Conservation (phyloP, 768 basidiomycete species). For the Boletus fagicola region DNA sequence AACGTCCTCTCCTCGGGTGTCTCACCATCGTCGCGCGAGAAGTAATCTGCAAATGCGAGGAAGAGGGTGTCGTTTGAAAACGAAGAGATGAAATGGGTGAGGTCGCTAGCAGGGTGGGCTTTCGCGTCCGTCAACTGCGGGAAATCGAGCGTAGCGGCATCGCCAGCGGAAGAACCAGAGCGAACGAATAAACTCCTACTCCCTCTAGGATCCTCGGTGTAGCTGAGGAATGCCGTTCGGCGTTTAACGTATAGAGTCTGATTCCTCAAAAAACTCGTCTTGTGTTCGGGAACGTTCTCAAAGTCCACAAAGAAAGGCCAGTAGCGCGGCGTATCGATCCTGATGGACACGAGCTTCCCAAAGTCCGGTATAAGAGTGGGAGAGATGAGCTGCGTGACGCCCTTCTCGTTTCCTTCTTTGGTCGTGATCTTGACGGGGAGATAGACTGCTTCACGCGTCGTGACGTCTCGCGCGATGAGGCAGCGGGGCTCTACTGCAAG, state of each 20-base stretch:
- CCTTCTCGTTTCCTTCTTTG: constrained; percentile 58
- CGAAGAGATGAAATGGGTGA: constrained; percentile 82
- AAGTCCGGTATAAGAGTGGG: constrained; percentile 93
- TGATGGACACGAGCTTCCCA: constrained; percentile 74
- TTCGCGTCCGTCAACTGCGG: constrained; percentile 69
- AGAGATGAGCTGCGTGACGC: constrained; percentile 79
- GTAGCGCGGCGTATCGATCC: constrained; percentile 92
- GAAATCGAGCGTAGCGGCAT: constrained; percentile 83
- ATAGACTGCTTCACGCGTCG: constrained; percentile 87
- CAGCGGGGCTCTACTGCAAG: constrained; percentile 94
- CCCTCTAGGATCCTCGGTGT: constrained; percentile 91
- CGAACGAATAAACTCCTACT: constrained; percentile 89
- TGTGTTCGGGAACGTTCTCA: constrained; percentile 62
- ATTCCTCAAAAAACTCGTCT: constrained; percentile 62
- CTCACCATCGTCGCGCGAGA: constrained; percentile 61
- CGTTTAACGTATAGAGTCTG: constrained; percentile 93
- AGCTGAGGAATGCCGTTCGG: constrained; percentile 87
- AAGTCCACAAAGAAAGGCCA: constrained; percentile 91
- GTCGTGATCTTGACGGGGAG: constrained; percentile 87
- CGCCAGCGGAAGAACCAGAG: constrained; percentile 80
- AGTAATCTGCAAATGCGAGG: constrained; percentile 77
- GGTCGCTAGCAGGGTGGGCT: constrained; percentile 66
- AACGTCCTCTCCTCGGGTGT: constrained; percentile 60
- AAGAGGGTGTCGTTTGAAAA: constrained; percentile 81
- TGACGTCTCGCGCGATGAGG: constrained; percentile 87